Conservation (phyloP, 441 rosid genomes). For the Adansonia rubrostipa region DNA sequence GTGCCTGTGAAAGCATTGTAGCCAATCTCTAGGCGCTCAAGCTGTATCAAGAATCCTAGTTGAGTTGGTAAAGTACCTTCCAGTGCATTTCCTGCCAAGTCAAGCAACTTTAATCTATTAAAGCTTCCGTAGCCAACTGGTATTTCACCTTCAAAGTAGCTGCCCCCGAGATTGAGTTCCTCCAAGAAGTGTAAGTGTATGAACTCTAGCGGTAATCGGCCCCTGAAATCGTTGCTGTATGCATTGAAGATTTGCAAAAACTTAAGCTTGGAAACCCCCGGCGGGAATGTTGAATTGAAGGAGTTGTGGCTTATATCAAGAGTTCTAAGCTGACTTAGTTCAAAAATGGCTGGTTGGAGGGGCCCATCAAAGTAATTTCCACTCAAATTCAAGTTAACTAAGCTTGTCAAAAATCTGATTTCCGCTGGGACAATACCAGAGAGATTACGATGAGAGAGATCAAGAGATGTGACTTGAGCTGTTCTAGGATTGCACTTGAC, state of each 20-base stretch:
- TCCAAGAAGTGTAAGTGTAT: conserved; percentile 59
- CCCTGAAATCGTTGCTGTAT: conserved; percentile 78
- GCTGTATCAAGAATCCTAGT: conserved; percentile 59
- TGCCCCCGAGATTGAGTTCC: conserved; percentile 86
- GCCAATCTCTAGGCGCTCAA: conserved; percentile 78
- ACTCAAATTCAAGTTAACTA: conserved; percentile 75
- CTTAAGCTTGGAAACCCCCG: conserved; percentile 75
- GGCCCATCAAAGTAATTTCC: conserved; percentile 64
- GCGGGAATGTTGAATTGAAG: conserved; percentile 75
- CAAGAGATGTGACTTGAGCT: conserved; percentile 59
- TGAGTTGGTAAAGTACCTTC: conserved; percentile 65
- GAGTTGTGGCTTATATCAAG: conserved; percentile 84
- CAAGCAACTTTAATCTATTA: conserved; percentile 50
- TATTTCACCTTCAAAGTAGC: conserved; percentile 82
- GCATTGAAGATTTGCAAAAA: conserved; percentile 65
- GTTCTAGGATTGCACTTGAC: conserved; percentile 59
- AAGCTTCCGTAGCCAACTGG: conserved; percentile 66
- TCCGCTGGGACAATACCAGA: conserved; percentile 68
- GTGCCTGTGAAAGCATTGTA: conserved; percentile 64
- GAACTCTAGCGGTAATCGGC: conserved; percentile 65
- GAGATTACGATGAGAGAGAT: conserved; percentile 73
- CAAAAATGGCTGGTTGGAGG: conserved; percentile 57
- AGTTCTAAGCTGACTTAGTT: conserved; percentile 54
- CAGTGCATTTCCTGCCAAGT: conserved; percentile 71
- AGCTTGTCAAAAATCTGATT: conserved; percentile 56